These are phyloP conservation scores for Clarkia xantiana DNA, from an alignment of 345 rosid genomes.

Conservation along the genomic window DNA sequence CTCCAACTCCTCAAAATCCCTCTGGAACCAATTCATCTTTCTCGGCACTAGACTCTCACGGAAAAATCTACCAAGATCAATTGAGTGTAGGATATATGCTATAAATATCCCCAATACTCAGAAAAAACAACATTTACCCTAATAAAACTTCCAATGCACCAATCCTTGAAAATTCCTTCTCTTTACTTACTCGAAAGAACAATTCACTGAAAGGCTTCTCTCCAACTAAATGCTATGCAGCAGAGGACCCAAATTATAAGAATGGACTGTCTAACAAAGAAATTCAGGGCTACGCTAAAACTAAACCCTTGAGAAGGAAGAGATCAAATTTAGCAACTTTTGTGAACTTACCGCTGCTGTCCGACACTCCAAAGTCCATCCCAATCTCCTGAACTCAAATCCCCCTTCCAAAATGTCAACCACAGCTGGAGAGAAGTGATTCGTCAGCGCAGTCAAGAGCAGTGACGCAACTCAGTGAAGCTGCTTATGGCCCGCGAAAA, in stretches of 20 bases:
- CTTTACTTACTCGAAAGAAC: not conserved
- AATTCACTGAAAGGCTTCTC: not conserved
- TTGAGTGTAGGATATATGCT: not conserved
- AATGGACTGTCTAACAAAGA: not conserved
- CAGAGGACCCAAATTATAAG: not conserved
- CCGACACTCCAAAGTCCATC: conserved; percentile 54
- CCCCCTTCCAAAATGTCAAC: conserved; percentile 1
- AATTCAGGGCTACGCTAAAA: not conserved
- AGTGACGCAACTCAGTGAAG: not conserved
- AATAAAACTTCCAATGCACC: not conserved
- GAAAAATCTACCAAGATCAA: not conserved
- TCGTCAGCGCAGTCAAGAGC: not conserved
- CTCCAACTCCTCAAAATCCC: no score
- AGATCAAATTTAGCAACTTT: not conserved
- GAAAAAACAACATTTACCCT: not conserved
- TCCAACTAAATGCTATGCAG: not conserved
- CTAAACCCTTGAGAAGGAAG: conserved; percentile 4
- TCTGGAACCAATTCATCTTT: no score
- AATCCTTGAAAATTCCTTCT: not conserved
- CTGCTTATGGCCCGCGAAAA: not conserved
- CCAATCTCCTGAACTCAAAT: conserved; percentile 6
- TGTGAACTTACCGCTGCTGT: conserved; percentile 49
- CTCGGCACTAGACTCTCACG: not conserved
- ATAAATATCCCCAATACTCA: not conserved
- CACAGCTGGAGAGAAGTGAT: not conserved